phyloP scores from a whole-genome alignment of 257 asterid genomes.

The Salvia splendens region DNA sequence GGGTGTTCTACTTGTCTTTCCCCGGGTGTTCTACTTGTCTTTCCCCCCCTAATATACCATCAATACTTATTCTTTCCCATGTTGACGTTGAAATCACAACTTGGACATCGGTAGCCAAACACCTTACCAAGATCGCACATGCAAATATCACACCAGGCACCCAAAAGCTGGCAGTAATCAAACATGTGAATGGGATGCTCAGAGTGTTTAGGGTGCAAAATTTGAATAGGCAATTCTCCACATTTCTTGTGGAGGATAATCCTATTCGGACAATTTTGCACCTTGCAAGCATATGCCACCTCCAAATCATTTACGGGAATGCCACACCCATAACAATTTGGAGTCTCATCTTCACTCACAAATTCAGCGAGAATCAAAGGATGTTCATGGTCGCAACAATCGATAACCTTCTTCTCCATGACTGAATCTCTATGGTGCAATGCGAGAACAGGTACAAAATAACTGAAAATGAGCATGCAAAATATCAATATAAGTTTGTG shows the following conservation, averaged over 20 bases:
- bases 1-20: no score
- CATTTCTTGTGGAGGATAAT: conserved; percentile 8
- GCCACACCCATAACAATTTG: conserved; percentile 13
- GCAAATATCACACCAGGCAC: no score
- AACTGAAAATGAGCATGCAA: no score
- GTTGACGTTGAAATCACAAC: no score
- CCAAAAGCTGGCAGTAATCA: neutral
- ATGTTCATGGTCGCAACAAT: neutral
- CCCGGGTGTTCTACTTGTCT: no score
- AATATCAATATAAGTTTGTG: no score
- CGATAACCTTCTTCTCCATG: conserved; percentile 6
- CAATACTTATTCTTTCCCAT: no score
- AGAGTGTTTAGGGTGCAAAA: neutral
- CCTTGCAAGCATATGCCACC: conserved; percentile 1
- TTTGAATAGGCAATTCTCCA: conserved; percentile 5
- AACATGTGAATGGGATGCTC: neutral
- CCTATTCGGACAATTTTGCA: neutral
- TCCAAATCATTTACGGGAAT: neutral
- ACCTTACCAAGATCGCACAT: no score
- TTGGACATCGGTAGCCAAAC: no score
- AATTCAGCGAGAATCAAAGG: neutral
- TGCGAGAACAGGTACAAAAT: no score
- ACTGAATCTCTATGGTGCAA: neutral
- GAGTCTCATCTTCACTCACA: neutral
- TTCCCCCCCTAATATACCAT: no score